Conservation (phyloP, 2,329 filamentous ascomycete species). For the Lizonia empirigonia region DNA sequence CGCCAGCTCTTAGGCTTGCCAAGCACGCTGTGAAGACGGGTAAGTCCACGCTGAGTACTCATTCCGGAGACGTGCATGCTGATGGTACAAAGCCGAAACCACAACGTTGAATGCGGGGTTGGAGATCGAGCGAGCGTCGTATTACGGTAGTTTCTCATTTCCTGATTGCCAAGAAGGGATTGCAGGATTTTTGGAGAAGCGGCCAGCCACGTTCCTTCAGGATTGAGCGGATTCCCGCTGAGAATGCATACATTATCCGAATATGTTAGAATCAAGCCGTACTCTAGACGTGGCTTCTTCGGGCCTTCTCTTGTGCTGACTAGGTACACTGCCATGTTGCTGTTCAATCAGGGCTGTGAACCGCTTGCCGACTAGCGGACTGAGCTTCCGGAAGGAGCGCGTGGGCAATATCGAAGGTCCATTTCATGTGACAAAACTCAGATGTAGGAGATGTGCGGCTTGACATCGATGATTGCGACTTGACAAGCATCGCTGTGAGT, state of each 20-base stretch:
- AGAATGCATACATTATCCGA: not conserved
- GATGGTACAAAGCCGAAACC: conserved; percentile 48
- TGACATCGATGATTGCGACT: conserved; percentile 2
- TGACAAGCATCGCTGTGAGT: not conserved
- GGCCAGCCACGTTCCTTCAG: conserved; percentile 28
- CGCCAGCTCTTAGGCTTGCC: conserved; percentile 50
- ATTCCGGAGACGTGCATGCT: conserved; percentile 19
- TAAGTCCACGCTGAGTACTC: conserved; percentile 27
- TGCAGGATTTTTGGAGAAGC: conserved; percentile 52
- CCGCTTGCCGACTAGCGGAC: not conserved
- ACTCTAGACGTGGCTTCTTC: not conserved
- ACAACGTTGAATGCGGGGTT: conserved; percentile 51
- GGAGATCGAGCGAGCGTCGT: conserved; percentile 42
- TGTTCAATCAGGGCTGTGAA: not conserved
- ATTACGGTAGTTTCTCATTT: conserved; percentile 46
- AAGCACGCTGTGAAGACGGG: conserved; percentile 54
- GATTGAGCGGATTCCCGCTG: not conserved
- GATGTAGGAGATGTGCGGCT: not conserved
- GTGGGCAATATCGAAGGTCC: not conserved
- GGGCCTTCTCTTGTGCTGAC: conserved; percentile 5
- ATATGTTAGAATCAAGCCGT: not conserved
- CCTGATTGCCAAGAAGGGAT: conserved; percentile 52
- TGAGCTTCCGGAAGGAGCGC: conserved; percentile 3
- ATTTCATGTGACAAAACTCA: not conserved
- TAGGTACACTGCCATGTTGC: not conserved